Evolutionary conservation across 208 protist genomes (phyloP), one percentile per base, ranked within the genome.

Genomic region (Leishmania tarentolae): DNA sequence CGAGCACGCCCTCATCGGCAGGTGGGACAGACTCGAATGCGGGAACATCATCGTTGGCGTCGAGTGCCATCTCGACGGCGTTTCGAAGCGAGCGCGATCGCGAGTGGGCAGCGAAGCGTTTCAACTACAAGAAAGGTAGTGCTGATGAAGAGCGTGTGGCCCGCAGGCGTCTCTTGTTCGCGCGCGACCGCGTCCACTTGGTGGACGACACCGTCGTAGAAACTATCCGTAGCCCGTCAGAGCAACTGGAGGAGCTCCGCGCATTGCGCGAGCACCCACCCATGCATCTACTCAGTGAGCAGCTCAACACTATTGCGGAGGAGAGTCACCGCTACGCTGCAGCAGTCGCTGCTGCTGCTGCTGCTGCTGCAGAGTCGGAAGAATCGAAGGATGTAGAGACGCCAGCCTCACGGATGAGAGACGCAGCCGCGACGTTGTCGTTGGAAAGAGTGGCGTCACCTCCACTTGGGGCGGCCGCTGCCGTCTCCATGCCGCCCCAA

Each of bases 261-360:
- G 75, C 66, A 8, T 69, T 68, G 61, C 68, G 66, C 0, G 78
- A 86, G 35, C 86, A 88, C 70, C 92, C 89, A 57, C 92, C 90
- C 3, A 92, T 92, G 88, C 86, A 93, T 66, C 56, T 91, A 19
- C 57, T 95, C 24, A 81, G 88, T 44, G 85, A 84, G 3, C 85
- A 95, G 81, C 79, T 95, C 68, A 76, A 88, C 68, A 63, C 53
- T 13, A 66, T 93, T 5, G 85, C 82, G 2, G 80, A 69, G 75
- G 80, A 79, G 31, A 83, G 80, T 42, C 66, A 68, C 8, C 31
- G 44, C 5, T 83, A 83, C 35, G 53, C 21, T 1, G 66, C 3
- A 2, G 42, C 50, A 1, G 24, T 56, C 31, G 65, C 73, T 37
- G 46, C 28, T 57, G 73, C 44, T 47, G 57, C 8, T 21, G 24